phyloP scores from a whole-genome alignment of 2,329 filamentous ascomycete genomes.

The Penicillium paneum region DNA sequence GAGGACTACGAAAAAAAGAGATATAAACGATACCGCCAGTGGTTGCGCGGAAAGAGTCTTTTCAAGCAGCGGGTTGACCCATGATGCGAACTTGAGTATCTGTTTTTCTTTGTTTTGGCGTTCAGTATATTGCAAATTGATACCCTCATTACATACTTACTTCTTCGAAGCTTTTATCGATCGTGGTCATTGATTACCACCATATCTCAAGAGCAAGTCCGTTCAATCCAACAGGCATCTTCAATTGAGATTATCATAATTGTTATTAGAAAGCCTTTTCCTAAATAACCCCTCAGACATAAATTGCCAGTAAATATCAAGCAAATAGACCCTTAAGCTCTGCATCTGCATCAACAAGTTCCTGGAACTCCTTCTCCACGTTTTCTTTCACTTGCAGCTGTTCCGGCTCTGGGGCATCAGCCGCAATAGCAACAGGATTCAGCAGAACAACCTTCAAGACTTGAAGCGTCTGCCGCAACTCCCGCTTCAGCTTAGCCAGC shows the following conservation, averaged over 20 bases:
- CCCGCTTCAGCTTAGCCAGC: constrained; percentile 24
- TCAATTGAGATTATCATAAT: background rate
- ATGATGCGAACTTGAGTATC: constrained; percentile 16
- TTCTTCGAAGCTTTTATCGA: background rate
- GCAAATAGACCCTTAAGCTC: constrained; percentile 30
- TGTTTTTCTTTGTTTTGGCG: background rate
- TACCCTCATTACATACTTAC: constrained; percentile 15
- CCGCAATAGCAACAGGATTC: constrained; percentile 20
- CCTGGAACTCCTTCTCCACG: constrained; percentile 34
- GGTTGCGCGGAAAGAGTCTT: constrained; percentile 89
- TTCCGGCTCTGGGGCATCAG: constrained; percentile 17
- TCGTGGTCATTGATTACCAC: background rate
- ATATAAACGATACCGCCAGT: constrained; percentile 95
- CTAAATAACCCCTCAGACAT: background rate
- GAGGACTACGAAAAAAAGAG: constrained; percentile 88
- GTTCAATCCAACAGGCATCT: background rate
- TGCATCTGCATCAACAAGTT: constrained; percentile 37
- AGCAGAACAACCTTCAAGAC: constrained; percentile 32
- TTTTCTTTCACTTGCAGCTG: constrained; percentile 25
- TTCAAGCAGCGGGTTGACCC: constrained; percentile 76
- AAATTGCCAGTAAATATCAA: constrained; percentile 7
- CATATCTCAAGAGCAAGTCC: background rate
- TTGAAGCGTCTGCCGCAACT: constrained; percentile 28
- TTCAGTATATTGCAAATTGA: constrained; percentile 12
- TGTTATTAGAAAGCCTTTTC: background rate